Evolutionary conservation across 192 early-diverging fungal genomes (phyloP).

Genomic region (Jimgerdemannia flammicorona): DNA sequence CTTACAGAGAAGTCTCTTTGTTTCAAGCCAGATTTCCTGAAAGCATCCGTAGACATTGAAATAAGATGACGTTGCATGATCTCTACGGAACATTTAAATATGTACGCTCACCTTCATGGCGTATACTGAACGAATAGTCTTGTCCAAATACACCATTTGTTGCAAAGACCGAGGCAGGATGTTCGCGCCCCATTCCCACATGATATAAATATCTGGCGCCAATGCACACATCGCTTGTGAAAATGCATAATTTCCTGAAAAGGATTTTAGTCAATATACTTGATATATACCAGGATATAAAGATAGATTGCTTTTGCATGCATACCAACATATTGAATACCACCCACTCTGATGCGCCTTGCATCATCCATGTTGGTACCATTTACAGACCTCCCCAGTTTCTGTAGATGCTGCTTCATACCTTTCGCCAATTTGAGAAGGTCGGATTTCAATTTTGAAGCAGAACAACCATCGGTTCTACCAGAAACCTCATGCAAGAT

Average conservation of each 20-base stretch:
- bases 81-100: neutral
- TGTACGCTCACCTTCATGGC: neutral
- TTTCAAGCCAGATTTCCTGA: neutral
- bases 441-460: neutral
- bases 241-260: neutral
- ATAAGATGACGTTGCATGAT: neutral
- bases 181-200: neutral
- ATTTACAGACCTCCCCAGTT: neutral
- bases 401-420: constrained; percentile 3
- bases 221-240: neutral
- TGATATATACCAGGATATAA: neutral
- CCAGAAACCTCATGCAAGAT: constrained; percentile 1
- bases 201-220: neutral
- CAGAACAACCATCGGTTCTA: neutral
- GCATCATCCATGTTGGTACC: neutral
- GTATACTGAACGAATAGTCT: neutral
- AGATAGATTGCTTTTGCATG: neutral
- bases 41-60: neutral
- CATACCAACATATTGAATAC: neutral
- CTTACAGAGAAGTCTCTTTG: neutral
- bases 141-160: neutral
- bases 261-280: neutral
- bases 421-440: constrained; percentile 8
- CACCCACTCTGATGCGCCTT: neutral
- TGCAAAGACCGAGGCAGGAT: neutral